These are phyloP conservation scores for Tylopilus rubrobrunneus DNA, from an alignment of 768 basidiomycete genomes.

Conservation along the genomic window DNA sequence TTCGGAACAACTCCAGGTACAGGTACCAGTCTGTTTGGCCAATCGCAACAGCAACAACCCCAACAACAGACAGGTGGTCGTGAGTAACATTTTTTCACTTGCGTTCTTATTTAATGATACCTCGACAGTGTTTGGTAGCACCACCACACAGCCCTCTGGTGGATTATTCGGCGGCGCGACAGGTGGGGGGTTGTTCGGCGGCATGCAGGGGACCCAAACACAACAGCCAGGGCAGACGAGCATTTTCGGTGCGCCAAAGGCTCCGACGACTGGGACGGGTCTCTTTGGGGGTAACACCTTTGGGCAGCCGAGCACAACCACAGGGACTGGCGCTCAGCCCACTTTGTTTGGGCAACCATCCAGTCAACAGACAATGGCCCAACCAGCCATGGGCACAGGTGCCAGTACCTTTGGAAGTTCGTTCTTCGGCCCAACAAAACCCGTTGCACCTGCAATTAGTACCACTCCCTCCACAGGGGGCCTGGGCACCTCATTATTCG, in stretches of 20 bases:
- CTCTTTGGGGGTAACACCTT: constrained; percentile 47
- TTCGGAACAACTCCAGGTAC: constrained; percentile 29
- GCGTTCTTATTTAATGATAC: constrained; percentile 5
- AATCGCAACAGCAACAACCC: constrained; percentile 31
- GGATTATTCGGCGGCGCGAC: constrained; percentile 37
- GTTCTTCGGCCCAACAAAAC: constrained; percentile 50
- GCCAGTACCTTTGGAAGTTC: constrained; percentile 36
- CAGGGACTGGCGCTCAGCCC: constrained; percentile 26
- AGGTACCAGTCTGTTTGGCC: constrained; percentile 32
- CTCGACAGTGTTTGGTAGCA: constrained; percentile 36
- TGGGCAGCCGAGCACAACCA: constrained; percentile 38
- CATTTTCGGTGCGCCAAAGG: constrained; percentile 30
- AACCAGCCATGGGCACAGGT: constrained; percentile 32
- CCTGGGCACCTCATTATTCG: constrained; percentile 40
- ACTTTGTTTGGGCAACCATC: constrained; percentile 52
- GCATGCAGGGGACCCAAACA: constrained; percentile 32
- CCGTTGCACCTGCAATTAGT: constrained; percentile 46
- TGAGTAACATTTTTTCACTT: constrained; percentile 20
- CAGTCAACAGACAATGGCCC: constrained; percentile 39
- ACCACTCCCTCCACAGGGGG: constrained; percentile 37
- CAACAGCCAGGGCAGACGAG: constrained; percentile 35
- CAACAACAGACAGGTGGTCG: constrained; percentile 25
- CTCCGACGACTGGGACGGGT: constrained; percentile 30
- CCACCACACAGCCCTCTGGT: constrained; percentile 26
- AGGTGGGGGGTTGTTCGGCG: constrained; percentile 33